phyloP scores from a whole-genome alignment of 1,139 yeast genomes.

The Sugiyamaella paludigena region DNA sequence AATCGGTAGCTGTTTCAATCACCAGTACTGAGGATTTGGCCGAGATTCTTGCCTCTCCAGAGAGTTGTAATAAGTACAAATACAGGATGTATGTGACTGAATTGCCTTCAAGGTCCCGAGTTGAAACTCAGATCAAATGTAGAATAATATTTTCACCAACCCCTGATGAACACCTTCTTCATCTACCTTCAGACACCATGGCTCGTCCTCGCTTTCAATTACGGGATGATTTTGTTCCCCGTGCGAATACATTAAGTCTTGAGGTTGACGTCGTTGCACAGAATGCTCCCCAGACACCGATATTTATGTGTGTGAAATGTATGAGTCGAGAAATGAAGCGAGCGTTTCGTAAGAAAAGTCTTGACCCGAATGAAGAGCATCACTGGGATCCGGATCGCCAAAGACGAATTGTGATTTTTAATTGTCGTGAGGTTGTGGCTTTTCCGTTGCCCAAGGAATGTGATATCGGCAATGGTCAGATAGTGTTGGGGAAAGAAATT shows the following conservation, averaged over 20 bases:
- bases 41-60: constrained; percentile 8
- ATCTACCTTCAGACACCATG: constrained; percentile 81
- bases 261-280: constrained; percentile 43
- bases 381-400: constrained; percentile 68
- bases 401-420: constrained; percentile 83
- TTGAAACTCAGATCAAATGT: constrained; percentile 90
- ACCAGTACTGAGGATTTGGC: constrained; percentile 6
- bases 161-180: constrained; percentile 67
- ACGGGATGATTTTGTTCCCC: constrained; percentile 43
- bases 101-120: constrained; percentile 79
- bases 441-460: constrained; percentile 47
- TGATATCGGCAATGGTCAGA: constrained; percentile 22
- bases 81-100: constrained; percentile 57
- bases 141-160: constrained; percentile 65
- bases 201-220: constrained; percentile 76
- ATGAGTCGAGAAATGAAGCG: constrained; percentile 89
- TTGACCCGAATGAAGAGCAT: constrained; percentile 60
- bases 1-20: not conserved
- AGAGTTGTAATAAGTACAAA: constrained; percentile 37
- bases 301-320: constrained; percentile 83
- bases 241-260: constrained; percentile 32
- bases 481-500: constrained; percentile 45
- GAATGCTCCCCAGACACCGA: constrained; percentile 45
- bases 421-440: constrained; percentile 81
- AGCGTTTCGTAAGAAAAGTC: constrained; percentile 76